phyloP scores from a whole-genome alignment of 225 moss, liverwort and hornwort species.

The Ulota crispa region DNA sequence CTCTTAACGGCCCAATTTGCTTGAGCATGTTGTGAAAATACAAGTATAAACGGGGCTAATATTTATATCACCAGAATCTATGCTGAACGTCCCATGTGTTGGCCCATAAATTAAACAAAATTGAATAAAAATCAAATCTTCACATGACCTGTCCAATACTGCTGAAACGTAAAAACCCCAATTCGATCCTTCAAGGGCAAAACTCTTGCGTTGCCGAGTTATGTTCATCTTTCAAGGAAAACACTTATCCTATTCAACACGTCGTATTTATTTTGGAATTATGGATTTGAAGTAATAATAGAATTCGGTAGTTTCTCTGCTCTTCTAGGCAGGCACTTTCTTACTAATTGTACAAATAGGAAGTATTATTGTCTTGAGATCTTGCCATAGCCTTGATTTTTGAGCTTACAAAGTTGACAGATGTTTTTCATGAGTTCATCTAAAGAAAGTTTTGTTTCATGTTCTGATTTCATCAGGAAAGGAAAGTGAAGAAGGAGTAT shows the following conservation, averaged over 20 bases:
- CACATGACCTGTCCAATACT: background rate
- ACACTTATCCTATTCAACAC: background rate
- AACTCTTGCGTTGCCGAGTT: slow-evolving; percentile 3
- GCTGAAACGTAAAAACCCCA: background rate
- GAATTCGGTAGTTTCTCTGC: background rate
- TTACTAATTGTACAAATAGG: background rate
- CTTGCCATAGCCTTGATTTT: background rate
- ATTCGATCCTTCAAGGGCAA: background rate
- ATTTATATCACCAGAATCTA: background rate
- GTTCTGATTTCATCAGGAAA: slow-evolving; percentile 56
- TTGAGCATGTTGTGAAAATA: background rate
- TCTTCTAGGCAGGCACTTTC: background rate
- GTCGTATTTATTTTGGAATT: background rate
- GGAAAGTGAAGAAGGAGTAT: slow-evolving; percentile 90
- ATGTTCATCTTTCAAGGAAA: background rate
- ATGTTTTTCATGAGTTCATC: background rate
- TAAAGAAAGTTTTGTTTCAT: background rate
- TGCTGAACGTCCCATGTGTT: background rate
- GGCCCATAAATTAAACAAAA: background rate
- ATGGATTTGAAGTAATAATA: background rate
- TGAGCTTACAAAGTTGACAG: background rate
- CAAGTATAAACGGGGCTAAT: background rate
- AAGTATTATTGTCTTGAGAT: background rate
- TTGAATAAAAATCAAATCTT: background rate
- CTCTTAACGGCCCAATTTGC: background rate